Evolutionary conservation across 2,329 filamentous ascomycete species (phyloP), one percentile per base, ranked within the genome.

Genomic region (Cercospora zeina): DNA sequence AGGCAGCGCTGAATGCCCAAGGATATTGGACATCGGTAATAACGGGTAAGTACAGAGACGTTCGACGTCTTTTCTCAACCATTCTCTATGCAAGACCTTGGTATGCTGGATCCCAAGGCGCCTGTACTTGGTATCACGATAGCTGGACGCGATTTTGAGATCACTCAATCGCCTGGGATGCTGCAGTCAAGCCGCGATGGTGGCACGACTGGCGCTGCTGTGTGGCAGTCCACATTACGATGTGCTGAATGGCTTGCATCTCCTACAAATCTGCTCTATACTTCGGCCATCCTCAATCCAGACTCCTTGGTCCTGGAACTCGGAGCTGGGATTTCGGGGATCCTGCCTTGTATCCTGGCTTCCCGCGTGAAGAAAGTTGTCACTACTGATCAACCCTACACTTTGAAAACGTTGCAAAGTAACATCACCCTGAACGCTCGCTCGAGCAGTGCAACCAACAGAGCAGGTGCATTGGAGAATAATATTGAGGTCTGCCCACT

Each of bases 221-320:
- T 97, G 8, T 99, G 95, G 95, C 92, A 90, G 76, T 89, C 96
- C 68, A 93, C 91, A 0, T 91, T 93, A 8, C 80, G 87, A 49
- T 87, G 97, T 72, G 90, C 93, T 21, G 80, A 85, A 67, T 97
- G 91, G 91, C 82, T 97, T 50, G 81, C 86, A 34, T 81, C 82
- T 3, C 75, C 82, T 1, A 72, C 76, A 31, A 92, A 91, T 73
- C 75, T 85, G 0, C 81, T 97, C 53, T 86, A 87, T 77, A 74
- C 77, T 37, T 70, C 77, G 60, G 77, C 77, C 50, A 70, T 88
- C 55, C 79, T 93, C 7, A 75, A 79, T 24, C 63, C 79, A 0
- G 69, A 78, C 1, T 87, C 89, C 4, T 79, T 79, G 5, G 80
- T 93, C 19, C 80, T 96, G 59, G 95, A 97, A 73, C 85, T 99